phyloP scores from a whole-genome alignment of 805 yeast species.

The Blastobotrys parvus region DNA sequence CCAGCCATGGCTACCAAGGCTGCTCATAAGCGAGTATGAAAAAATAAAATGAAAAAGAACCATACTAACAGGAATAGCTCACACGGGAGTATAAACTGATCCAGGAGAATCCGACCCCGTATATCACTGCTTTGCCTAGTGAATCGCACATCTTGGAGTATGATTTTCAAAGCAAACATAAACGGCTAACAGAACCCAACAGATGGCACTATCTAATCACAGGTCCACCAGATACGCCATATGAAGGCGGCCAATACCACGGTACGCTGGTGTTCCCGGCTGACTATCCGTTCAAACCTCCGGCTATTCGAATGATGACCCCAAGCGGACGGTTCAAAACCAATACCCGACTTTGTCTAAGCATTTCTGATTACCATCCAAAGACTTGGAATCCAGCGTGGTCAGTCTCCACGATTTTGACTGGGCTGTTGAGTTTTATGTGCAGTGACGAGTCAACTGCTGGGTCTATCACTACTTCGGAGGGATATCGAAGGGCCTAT shows the following conservation, averaged over 20 bases:
- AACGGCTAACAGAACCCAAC: slow-evolving; percentile 8
- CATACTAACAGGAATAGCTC: too few relatives aligned
- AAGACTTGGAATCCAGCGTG: slow-evolving; percentile 96
- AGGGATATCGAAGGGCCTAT: slow-evolving; percentile 31
- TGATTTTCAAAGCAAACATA: neutral
- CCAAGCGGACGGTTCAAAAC: slow-evolving; percentile 69
- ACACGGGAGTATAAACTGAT: slow-evolving; percentile 76
- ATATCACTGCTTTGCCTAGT: slow-evolving; percentile 72
- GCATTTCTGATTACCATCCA: slow-evolving; percentile 94
- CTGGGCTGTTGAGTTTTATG: slow-evolving; percentile 87
- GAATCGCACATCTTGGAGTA: slow-evolving; percentile 73
- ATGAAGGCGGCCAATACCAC: slow-evolving; percentile 79
- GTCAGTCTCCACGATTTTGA: slow-evolving; percentile 83
- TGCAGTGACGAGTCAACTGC: slow-evolving; percentile 79
- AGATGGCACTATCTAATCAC: slow-evolving; percentile 83
- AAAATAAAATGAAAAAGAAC: too few relatives aligned
- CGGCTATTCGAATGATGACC: slow-evolving; percentile 73
- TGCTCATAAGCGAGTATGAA: slow-evolving; percentile 27
- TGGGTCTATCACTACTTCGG: slow-evolving; percentile 67
- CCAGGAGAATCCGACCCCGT: slow-evolving; percentile 77
- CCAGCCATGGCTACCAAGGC: slow-evolving; percentile 27
- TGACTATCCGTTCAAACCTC: slow-evolving; percentile 89
- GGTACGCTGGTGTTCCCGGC: slow-evolving; percentile 77
- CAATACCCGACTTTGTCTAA: slow-evolving; percentile 73
- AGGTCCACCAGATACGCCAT: slow-evolving; percentile 89